Evolutionary conservation across 306 rosid genomes (phyloP), one percentile per base, ranked within the genome.

Genomic region (Dalbergia cochinchinensis): DNA sequence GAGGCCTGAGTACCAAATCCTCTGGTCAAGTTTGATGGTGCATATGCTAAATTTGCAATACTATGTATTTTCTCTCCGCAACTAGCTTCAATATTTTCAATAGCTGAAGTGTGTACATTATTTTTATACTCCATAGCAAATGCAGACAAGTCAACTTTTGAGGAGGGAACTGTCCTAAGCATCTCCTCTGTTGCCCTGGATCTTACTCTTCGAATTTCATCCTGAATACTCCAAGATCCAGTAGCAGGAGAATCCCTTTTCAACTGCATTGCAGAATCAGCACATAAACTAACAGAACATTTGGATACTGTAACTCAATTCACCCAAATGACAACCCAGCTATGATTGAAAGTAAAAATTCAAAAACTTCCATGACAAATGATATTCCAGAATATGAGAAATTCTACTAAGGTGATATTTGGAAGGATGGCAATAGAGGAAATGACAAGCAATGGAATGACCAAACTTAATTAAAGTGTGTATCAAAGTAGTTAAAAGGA

Each of bases 201-300:
- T 60, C 99, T 90, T 62, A 96, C 97, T 78, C 90, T 94, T 78
- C 95, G 91, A 82, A 96, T 76, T 89, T 96, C 99, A 80, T 96
- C 99, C 82, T 91, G 92, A 83, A 96, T 96, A 80, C 96, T 96
- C 99, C 99, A 96, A 48, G 97, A 87, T 50, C 96, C 98, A 67
- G 88, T 83, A 76, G 90, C 85, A 7, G 89, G 78, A 73, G 90
- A 77, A 65, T 87, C 94, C 86, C 88, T 86, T 87, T 89, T 91
- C 68, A 81, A 83, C 98, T 96, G 93, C 87, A 82, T 73, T 79
- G 68, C 85, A 78, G 48, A 0, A 80, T 73, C 79, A 86, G 42
- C 85, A 74, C 41, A 80, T 15, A 61, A 70, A 20, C 20, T 35
- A 62, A 67, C 65, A 77, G 64, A 66, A 80, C 11, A 66, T 73